Conservation (phyloP, 352 stramenopile genomes). For the Pythium rishiriense region DNA sequence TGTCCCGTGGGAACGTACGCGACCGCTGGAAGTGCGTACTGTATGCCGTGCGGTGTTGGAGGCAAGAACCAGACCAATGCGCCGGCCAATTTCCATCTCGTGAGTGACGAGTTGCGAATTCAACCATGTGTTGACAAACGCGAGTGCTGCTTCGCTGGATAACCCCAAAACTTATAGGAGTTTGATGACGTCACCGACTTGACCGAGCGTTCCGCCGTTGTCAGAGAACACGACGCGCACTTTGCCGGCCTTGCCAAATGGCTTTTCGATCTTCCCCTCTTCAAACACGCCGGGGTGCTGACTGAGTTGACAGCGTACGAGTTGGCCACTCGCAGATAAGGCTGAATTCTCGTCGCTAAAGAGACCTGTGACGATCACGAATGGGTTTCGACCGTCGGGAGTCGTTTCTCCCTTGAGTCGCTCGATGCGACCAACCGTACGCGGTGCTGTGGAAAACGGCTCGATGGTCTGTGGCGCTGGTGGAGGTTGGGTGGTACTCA, state of each 20-base stretch:
- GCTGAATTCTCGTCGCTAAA: slow-evolving; percentile 55
- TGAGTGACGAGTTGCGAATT: slow-evolving; percentile 5
- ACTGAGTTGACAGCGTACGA: slow-evolving; percentile 30
- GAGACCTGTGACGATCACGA: slow-evolving; percentile 57
- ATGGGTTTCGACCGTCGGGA: slow-evolving; percentile 57
- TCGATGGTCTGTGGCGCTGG: neutral
- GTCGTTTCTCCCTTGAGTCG: slow-evolving; percentile 72
- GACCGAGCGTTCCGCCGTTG: slow-evolving; percentile 46
- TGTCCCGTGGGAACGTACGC: slow-evolving; percentile 52
- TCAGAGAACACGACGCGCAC: slow-evolving; percentile 52
- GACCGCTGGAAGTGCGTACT: slow-evolving; percentile 37
- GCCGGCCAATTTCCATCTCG: slow-evolving; percentile 1
- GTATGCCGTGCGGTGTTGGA: slow-evolving; percentile 38
- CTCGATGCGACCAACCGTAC: slow-evolving; percentile 37
- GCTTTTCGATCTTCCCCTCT: slow-evolving; percentile 58
- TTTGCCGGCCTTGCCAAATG: slow-evolving; percentile 79
- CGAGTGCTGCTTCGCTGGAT: slow-evolving; percentile 16
- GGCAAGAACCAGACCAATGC: neutral
- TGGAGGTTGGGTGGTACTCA: no score
- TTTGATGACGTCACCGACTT: slow-evolving; percentile 42
- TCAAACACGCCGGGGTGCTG: slow-evolving; percentile 21
- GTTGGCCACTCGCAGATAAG: slow-evolving; percentile 26
- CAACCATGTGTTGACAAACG: slow-evolving; percentile 16
- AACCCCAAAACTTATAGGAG: slow-evolving; percentile 23
- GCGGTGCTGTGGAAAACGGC: neutral